These are phyloP conservation scores for Chimonanthus salicifolius DNA, from an alignment of 164 flowering plant genomes.

Conservation along the genomic window DNA sequence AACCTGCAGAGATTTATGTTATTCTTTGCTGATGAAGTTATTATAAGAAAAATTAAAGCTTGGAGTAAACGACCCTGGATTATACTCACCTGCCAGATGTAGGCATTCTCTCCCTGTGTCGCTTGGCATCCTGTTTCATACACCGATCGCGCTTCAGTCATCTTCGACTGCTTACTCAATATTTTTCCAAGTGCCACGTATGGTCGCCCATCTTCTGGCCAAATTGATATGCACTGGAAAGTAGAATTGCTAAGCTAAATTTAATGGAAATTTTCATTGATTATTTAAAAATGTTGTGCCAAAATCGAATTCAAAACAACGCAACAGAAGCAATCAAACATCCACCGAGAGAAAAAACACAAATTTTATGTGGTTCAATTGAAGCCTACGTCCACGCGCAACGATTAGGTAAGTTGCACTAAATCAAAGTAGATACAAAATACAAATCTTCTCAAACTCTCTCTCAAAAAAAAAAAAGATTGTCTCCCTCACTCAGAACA, in stretches of 20 bases:
- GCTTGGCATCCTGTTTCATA: constrained; percentile 92
- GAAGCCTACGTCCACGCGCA: no score
- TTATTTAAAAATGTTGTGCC: no score
- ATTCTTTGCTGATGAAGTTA: not conserved
- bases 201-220: constrained; percentile 89
- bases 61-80: not conserved
- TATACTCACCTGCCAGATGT: constrained; percentile 80
- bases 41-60: not conserved
- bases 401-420: no score
- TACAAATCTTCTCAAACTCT: no score
- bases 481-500: no score
- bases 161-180: constrained; percentile 55
- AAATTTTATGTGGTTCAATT: no score
- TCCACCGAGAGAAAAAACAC: no score
- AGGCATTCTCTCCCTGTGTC: constrained; percentile 91
- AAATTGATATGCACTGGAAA: constrained; percentile 26
- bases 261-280: not conserved
- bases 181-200: constrained; percentile 66
- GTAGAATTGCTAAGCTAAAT: not conserved
- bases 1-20: no score
- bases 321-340: no score
- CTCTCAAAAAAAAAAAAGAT: no score
- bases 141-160: constrained; percentile 61
- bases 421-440: no score
- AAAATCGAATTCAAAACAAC: no score